Percentiles rank a stretch among this genome's conserved stretches.
phyloP scores from a whole-genome alignment of 108 stramenopile species.

The Mediolabrus comicus region DNA sequence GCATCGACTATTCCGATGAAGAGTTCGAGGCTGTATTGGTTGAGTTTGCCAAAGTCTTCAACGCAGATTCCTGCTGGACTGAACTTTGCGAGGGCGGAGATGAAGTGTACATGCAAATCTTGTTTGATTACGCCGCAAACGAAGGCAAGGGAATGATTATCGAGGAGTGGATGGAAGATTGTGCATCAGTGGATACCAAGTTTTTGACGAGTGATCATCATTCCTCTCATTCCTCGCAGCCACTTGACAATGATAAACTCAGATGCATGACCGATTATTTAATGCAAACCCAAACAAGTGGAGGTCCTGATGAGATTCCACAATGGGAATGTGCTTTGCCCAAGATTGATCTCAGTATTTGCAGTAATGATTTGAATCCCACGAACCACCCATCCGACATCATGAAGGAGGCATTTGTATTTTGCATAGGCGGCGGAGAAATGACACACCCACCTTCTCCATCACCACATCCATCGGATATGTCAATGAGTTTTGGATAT shows the following conservation, averaged over 20 bases:
- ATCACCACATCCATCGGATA: slow-evolving; percentile 1
- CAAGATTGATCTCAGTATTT: slow-evolving; percentile 2
- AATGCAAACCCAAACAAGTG: background rate
- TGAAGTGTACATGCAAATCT: background rate
- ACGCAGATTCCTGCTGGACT: background rate
- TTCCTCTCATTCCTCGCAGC: background rate
- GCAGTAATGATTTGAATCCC: slow-evolving; percentile 1
- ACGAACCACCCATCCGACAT: background rate
- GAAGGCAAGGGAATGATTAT: slow-evolving; percentile 7
- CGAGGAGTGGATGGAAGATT: slow-evolving; percentile 29
- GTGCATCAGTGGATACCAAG: slow-evolving; percentile 15
- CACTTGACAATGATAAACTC: slow-evolving; percentile 21
- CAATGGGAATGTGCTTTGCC: slow-evolving; percentile 6
- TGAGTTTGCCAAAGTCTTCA: background rate
- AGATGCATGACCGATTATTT: slow-evolving; percentile 31
- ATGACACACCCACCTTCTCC: background rate
- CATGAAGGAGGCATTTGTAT: background rate
- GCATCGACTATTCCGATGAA: background rate
- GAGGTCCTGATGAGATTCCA: background rate
- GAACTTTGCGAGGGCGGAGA: background rate
- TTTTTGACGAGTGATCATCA: slow-evolving; percentile 4
- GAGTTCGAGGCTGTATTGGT: background rate
- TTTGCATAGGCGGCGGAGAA: background rate
- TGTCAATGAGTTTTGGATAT: slow-evolving; percentile 30
- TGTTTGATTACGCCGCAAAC: background rate